Evolutionary conservation across 2,329 filamentous ascomycete genomes (phyloP).

Genomic region (Monosporascus sp.): DNA sequence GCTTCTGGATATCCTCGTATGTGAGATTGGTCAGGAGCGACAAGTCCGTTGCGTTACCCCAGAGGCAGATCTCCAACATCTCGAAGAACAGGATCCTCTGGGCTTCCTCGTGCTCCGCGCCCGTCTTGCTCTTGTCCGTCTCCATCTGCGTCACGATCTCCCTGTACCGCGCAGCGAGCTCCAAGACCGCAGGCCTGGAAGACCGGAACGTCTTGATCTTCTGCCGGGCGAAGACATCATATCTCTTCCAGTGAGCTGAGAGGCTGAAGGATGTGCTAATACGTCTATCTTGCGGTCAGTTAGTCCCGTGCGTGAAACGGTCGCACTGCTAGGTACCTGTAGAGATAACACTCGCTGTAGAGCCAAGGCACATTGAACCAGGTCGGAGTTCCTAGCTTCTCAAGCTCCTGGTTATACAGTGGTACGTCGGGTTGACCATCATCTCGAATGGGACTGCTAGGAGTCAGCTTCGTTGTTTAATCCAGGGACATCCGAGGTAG

Average conservation of each 20-base stretch:
- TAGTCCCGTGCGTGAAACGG: background rate
- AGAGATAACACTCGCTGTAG: slow-evolving; percentile 90
- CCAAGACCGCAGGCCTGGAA: slow-evolving; percentile 78
- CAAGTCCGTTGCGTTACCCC: slow-evolving; percentile 94
- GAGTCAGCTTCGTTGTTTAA: slow-evolving; percentile 1
- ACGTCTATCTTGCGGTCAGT: slow-evolving; percentile 43
- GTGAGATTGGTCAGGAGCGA: slow-evolving; percentile 84
- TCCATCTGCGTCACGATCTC: slow-evolving; percentile 65
- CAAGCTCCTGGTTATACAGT: slow-evolving; percentile 80
- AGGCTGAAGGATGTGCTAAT: slow-evolving; percentile 72
- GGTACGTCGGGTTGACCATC: slow-evolving; percentile 72
- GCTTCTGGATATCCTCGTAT: slow-evolving; percentile 94
- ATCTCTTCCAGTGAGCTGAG: slow-evolving; percentile 78
- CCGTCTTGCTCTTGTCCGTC: slow-evolving; percentile 42
- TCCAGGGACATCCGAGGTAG: background rate
- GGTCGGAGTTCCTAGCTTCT: slow-evolving; percentile 62
- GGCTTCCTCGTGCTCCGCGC: slow-evolving; percentile 52
- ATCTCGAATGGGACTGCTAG: slow-evolving; percentile 61
- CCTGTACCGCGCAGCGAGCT: slow-evolving; percentile 74
- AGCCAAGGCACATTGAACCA: slow-evolving; percentile 90
- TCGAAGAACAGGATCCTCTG: slow-evolving; percentile 79
- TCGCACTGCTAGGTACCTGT: slow-evolving; percentile 48
- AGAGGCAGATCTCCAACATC: slow-evolving; percentile 94
- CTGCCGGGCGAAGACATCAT: slow-evolving; percentile 85
- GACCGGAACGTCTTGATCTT: slow-evolving; percentile 91